These are phyloP conservation scores for Escovopsis sp. DNA, from an alignment of 2,329 filamentous ascomycete genomes.

Conservation along the genomic window DNA sequence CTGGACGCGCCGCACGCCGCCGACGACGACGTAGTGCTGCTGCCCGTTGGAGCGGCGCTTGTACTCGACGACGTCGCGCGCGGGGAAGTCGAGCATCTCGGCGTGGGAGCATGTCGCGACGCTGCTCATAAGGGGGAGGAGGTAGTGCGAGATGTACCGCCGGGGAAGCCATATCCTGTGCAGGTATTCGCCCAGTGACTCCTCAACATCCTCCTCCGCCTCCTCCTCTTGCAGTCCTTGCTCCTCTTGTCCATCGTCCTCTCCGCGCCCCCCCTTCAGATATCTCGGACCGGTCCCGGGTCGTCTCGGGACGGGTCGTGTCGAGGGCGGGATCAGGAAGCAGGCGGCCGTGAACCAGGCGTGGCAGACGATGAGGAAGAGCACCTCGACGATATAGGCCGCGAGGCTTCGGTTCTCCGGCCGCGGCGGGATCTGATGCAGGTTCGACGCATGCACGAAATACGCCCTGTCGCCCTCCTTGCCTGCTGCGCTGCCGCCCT, in stretches of 20 bases:
- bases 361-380: constrained; percentile 32
- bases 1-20: constrained; percentile 35
- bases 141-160: constrained; percentile 31
- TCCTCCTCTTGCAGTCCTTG: neutral
- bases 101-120: constrained; percentile 39
- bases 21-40: constrained; percentile 35
- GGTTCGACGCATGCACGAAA: constrained; percentile 38
- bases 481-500: too few relatives aligned
- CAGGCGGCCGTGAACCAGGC: constrained; percentile 38
- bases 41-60: constrained; percentile 29
- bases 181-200: constrained; percentile 34
- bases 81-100: constrained; percentile 34
- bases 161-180: constrained; percentile 32
- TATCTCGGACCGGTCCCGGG: too few relatives aligned
- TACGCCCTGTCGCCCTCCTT: constrained; percentile 14
- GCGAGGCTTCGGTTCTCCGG: constrained; percentile 21
- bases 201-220: constrained; percentile 10
- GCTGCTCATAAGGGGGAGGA: constrained; percentile 38
- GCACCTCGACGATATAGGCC: constrained; percentile 26
- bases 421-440: constrained; percentile 30
- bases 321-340: constrained; percentile 26
- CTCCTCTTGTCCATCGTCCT: too few relatives aligned
- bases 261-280: too few relatives aligned
- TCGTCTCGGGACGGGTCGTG: neutral
- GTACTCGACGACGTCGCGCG: constrained; percentile 35